phyloP scores from a whole-genome alignment of 805 yeast genomes.

The Kockiozyma suomiensis region DNA sequence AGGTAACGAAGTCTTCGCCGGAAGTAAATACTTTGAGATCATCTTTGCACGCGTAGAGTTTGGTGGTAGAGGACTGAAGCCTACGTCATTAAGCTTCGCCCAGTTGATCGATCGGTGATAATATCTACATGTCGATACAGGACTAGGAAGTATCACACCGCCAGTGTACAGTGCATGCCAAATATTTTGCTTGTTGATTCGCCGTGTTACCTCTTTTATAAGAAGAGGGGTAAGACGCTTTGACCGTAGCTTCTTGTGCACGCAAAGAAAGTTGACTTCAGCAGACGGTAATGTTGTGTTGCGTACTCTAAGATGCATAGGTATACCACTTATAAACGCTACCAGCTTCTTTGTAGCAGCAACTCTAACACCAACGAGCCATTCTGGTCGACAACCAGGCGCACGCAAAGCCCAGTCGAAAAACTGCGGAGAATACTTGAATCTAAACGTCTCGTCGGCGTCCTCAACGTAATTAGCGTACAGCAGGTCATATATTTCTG shows the following conservation, averaged over 20 bases:
- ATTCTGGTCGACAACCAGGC: slow-evolving; percentile 87
- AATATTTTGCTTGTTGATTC: slow-evolving; percentile 78
- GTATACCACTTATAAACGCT: slow-evolving; percentile 91
- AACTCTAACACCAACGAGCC: slow-evolving; percentile 94
- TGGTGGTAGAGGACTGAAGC: slow-evolving; percentile 79
- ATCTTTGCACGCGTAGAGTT: slow-evolving; percentile 66
- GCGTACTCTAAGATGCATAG: slow-evolving; percentile 66
- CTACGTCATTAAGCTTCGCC: slow-evolving; percentile 86
- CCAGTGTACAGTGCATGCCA: slow-evolving; percentile 98
- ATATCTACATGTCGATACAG: slow-evolving; percentile 83
- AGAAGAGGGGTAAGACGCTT: slow-evolving; percentile 92
- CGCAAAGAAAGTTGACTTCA: slow-evolving; percentile 91
- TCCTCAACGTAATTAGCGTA: slow-evolving; percentile 95
- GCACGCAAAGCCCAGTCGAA: slow-evolving; percentile 91
- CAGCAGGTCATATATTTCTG: slow-evolving; percentile 76
- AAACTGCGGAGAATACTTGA: slow-evolving; percentile 81
- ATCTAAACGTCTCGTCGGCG: slow-evolving; percentile 86
- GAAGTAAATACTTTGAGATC: slow-evolving; percentile 63
- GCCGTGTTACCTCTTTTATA: slow-evolving; percentile 90
- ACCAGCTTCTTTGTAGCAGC: slow-evolving; percentile 73
- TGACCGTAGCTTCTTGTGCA: slow-evolving; percentile 90
- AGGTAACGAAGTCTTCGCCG: slow-evolving; percentile 50
- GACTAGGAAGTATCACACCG: slow-evolving; percentile 90
- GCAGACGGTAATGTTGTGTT: slow-evolving; percentile 54
- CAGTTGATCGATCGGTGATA: slow-evolving; percentile 94